Percentiles rank a stretch among this genome's conserved stretches.
Evolutionary conservation across 768 basidiomycete species (phyloP).

Genomic region (Podaxis sp.): DNA sequence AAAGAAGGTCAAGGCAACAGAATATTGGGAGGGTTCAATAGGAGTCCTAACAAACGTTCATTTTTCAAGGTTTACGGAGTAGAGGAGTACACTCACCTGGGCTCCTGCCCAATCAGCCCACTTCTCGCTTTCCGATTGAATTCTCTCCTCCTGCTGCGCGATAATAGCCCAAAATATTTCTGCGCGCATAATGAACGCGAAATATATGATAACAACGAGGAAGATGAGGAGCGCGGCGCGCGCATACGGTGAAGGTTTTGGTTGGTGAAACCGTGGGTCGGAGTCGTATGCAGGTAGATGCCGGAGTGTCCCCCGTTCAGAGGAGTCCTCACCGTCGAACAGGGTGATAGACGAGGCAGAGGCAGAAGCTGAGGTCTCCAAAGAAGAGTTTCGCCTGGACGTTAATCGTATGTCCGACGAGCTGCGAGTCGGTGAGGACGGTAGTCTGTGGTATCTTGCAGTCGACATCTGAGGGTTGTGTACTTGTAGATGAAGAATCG

Average conservation of each 20-base stretch:
- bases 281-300: slow-evolving; percentile 15
- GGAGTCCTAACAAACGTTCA: not conserved
- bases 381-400: slow-evolving; percentile 4
- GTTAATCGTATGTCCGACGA: not conserved
- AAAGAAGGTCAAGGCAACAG: not conserved
- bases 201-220: slow-evolving; percentile 36
- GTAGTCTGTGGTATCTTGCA: slow-evolving; percentile 8
- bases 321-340: not conserved
- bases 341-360: slow-evolving; percentile 9
- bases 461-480: slow-evolving; percentile 6
- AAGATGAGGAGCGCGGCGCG: slow-evolving; percentile 37
- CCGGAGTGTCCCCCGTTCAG: slow-evolving; percentile 7
- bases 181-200: slow-evolving; percentile 30
- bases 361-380: not conserved
- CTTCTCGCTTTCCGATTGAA: slow-evolving; percentile 5
- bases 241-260: slow-evolving; percentile 37
- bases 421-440: slow-evolving; percentile 6
- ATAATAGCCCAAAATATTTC: slow-evolving; percentile 13
- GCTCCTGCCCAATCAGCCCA: slow-evolving; percentile 11
- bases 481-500: not conserved
- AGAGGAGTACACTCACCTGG: not conserved
- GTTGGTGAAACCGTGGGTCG: slow-evolving; percentile 36
- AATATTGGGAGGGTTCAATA: not conserved
- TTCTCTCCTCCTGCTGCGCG: slow-evolving; percentile 4
- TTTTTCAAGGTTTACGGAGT: not conserved